A percentile compares a stretch with the other conserved stretches of the same genome.
phyloP scores from a whole-genome alignment of 257 asterid genomes.

The Solanum arcanum region DNA sequence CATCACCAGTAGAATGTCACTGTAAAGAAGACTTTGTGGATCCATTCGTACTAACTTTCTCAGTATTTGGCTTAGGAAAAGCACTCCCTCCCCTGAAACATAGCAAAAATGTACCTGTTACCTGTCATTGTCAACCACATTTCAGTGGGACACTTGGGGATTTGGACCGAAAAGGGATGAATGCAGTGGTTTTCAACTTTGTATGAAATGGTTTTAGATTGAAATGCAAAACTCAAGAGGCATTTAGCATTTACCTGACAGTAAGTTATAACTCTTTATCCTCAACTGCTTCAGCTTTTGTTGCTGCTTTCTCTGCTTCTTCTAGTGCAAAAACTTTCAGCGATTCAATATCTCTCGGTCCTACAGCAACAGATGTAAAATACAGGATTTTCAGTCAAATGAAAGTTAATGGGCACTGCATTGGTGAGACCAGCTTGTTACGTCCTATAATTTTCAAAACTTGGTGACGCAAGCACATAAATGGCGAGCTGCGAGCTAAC shows the following conservation, averaged over 20 bases:
- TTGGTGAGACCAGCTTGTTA: neutral
- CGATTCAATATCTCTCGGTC: conserved; percentile 53
- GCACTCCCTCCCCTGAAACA: neutral
- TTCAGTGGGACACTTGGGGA: neutral
- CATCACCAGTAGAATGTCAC: neutral
- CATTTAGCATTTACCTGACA: conserved; percentile 9
- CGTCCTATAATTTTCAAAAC: neutral
- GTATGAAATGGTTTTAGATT: neutral
- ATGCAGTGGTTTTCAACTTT: neutral
- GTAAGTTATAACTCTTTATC: conserved; percentile 45
- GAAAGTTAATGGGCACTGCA: neutral
- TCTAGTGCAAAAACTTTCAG: conserved; percentile 53
- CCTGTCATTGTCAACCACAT: neutral
- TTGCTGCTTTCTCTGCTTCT: conserved; percentile 65
- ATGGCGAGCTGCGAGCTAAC: neutral
- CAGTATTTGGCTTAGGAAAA: neutral
- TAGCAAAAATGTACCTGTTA: neutral
- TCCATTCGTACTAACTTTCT: neutral
- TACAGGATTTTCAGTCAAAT: neutral
- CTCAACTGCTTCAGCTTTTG: conserved; percentile 32
- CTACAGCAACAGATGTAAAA: conserved; percentile 14
- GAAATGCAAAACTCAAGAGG: neutral
- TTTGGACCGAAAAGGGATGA: neutral
- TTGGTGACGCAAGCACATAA: neutral
- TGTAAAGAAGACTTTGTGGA: neutral